A percentile compares a stretch with the other conserved stretches of the same genome.
Evolutionary conservation across 257 asterid genomes (phyloP).

Genomic region (Verbena officinalis): DNA sequence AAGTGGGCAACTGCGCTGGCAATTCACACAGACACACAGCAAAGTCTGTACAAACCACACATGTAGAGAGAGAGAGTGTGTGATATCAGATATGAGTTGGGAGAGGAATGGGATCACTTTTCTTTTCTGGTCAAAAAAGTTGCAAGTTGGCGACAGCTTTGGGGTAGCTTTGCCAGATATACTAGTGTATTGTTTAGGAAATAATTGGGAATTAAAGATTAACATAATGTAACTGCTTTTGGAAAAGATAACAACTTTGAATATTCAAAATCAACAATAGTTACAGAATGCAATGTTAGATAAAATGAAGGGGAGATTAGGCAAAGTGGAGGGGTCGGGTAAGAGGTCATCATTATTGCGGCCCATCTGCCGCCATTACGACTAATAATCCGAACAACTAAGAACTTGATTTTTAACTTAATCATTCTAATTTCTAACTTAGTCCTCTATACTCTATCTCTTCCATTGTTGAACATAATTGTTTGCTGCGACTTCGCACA

Average conservation of each 20-base stretch:
- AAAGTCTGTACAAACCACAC: neutral
- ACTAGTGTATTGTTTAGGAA: neutral
- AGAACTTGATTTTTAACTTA: neutral
- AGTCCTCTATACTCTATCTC: neutral
- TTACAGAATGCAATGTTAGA: neutral
- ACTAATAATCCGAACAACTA: no score
- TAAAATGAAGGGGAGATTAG: no score
- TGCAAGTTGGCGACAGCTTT: constrained; percentile 47
- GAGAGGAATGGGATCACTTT: neutral
- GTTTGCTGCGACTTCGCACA: neutral
- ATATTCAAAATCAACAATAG: constrained; percentile 28
- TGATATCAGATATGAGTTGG: neutral
- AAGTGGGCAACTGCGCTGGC: neutral
- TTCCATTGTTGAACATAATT: neutral
- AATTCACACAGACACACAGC: neutral
- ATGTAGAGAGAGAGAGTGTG: no score
- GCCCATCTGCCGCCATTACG: neutral
- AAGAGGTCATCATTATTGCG: neutral
- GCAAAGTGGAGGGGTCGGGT: neutral
- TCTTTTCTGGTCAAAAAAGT: constrained; percentile 35
- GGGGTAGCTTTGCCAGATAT: constrained; percentile 31
- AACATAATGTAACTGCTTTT: constrained; percentile 31
- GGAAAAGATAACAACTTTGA: constrained; percentile 26
- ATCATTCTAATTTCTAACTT: neutral
- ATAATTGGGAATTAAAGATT: neutral